Evolutionary conservation across 176 grass and related monocot species (phyloP), one percentile per base, ranked within the genome.

Genomic region (Microstegium vimineum): DNA sequence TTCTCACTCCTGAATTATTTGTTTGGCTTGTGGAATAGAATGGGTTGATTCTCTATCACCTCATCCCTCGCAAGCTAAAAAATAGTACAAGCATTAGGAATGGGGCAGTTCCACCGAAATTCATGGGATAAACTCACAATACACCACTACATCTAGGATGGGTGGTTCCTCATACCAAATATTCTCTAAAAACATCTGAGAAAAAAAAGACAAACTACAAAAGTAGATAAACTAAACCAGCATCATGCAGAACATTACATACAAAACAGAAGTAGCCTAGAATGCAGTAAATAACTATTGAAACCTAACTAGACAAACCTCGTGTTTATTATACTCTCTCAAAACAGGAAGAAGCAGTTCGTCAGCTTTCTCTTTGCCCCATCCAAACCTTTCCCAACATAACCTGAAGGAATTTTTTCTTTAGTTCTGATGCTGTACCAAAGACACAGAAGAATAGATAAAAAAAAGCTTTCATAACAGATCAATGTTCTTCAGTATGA

Each of bases 331-430:
- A 83, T 95, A 91, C 80, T 98, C 95, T 63, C 87, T 98, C 73
- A 98, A 91, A 88, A 98, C 92, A 51, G 95, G 95, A 85, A 93
- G 49, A 60, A 98, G 87, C 64, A 98, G 83, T 83, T 98, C 95
- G 51, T 98, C 90, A 91, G 90, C 86, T 84, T 95, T 98, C 82
- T 95, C 90, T 71, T 89, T 94, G 92, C 81, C 83, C 95, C 95
- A 98, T 59, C 90, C 95, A 90, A 95, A 98, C 62, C 84, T 94
- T 89, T 93, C 92, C 92, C 90, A 98, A 82, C 92, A 98, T 74
- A 98, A 83, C 89, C 95, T 95, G 80, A 83, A 84, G 70, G 26
- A 65, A 76, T 10, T 15, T n/a, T 6, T 54, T 22, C 52, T 82
- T 85, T 51, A 85, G 62, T 77, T 77, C 17, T 65, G 32, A 64